Percentiles rank a stretch among this genome's conserved stretches.
Conservation (phyloP, 2,329 filamentous ascomycete genomes). For the Cladophialophora bantiana region DNA sequence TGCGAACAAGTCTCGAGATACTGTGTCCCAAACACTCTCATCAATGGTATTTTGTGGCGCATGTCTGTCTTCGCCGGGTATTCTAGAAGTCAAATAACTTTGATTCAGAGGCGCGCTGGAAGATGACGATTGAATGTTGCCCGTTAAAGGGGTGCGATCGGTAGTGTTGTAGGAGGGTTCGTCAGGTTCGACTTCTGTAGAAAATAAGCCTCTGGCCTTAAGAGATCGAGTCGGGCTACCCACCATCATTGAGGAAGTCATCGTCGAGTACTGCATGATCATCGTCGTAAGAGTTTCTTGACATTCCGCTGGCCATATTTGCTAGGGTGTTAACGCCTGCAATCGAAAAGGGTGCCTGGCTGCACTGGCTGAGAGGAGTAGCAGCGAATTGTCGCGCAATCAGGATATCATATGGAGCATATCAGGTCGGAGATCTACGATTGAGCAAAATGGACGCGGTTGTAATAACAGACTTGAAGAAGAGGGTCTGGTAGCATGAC, state of each 20-base stretch:
- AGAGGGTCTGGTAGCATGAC: not conserved
- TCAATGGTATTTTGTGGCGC: constrained; percentile 94
- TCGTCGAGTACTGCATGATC: constrained; percentile 42
- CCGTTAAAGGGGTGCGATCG: constrained; percentile 79
- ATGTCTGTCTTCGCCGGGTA: constrained; percentile 89
- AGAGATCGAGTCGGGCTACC: constrained; percentile 55
- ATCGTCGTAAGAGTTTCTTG: constrained; percentile 37
- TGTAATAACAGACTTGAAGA: not conserved
- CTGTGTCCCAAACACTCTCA: constrained; percentile 96
- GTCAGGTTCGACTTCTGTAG: constrained; percentile 81
- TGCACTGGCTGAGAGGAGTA: not conserved
- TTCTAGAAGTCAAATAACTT: constrained; percentile 84
- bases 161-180: constrained; percentile 75
- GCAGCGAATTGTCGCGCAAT: not conserved
- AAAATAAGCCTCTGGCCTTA: constrained; percentile 79
- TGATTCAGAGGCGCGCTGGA: constrained; percentile 67
- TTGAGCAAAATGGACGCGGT: not conserved
- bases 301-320: constrained; percentile 45
- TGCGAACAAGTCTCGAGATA: constrained; percentile 86
- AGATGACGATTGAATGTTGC: constrained; percentile 75
- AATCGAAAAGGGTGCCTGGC: constrained; percentile 4
- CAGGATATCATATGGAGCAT: not conserved
- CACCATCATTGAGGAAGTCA: constrained; percentile 52
- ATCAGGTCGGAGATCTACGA: not conserved
- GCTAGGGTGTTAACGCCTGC: constrained; percentile 31